Base-by-base conservation (phyloP, 129 eudicot species). In the Artemisia annua region DNA sequence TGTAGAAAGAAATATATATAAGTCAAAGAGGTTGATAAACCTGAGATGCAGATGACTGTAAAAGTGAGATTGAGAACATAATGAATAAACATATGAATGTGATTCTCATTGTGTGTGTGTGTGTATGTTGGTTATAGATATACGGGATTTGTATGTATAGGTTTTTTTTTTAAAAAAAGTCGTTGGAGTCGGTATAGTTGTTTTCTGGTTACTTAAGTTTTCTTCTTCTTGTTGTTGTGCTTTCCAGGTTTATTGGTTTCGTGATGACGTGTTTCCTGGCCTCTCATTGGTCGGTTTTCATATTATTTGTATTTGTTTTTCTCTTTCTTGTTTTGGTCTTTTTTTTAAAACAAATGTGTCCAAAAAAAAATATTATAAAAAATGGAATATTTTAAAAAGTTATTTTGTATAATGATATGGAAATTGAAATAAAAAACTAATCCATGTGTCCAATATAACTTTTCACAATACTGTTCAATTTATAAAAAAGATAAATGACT, bases 231-330 rank as follows among this genome's bases (percentile, higher is more conserved):
- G 60, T 32, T 26, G 39, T 18, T 22, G 58, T 71, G n/a, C 18
- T 49, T 66, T 67, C 59, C 76, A 48, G 62, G 68, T 57, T 56
- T 9, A 14, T 49, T 30, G 72, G 73, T 63, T 51, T 19, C 48
- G 11, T 39, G 46, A 7, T 78, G 73, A 74, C 85, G 88, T 80
- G 85, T 81, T 80, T 80, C 73, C 80, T 66, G 67, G 48, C 12
- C 46, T 74, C 81, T 66, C 48, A 84, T 84, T 81, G 88, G 88
- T 76, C 59, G 73, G 3, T 55, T 68, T 46, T 63, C 13, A 6
- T 32, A 1, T 26, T 32, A 1, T 26, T 73, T 60, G 13, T 46
- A 11, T 60, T 2, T 58, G 4, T 35, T 35, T 35, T 35, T 39
- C 10, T 39, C 7, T 6, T 39, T 39, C 7, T 52, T 11, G 28